Evolutionary conservation across 257 asterid genomes (phyloP).

Genomic region (Mentha longifolia): DNA sequence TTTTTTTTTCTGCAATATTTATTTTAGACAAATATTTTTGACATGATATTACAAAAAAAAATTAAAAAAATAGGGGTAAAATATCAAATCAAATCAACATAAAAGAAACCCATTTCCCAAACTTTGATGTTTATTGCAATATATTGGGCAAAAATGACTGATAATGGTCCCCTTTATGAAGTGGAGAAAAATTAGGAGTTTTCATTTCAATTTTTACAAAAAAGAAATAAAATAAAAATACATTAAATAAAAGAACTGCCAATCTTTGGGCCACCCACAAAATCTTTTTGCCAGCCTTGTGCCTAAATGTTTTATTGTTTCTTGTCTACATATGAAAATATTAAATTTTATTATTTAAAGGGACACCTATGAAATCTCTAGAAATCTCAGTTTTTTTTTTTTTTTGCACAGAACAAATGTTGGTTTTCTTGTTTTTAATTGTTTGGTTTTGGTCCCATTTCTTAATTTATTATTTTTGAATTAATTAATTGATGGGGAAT

Average conservation of each 20-base stretch:
- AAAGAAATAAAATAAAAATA: background rate
- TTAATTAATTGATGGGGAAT: slow-evolving; percentile 23
- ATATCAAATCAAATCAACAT: background rate
- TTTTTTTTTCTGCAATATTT: too few relatives aligned
- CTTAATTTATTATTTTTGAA: background rate
- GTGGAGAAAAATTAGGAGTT: slow-evolving; percentile 16
- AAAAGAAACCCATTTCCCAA: background rate
- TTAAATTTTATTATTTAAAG: slow-evolving; percentile 38
- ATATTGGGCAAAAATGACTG: slow-evolving; percentile 25
- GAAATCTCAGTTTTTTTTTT: slow-evolving; percentile 31
- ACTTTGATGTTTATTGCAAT: too few relatives aligned
- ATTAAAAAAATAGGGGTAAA: too few relatives aligned
- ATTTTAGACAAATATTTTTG: too few relatives aligned
- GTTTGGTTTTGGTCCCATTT: background rate
- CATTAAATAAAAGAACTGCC: slow-evolving; percentile 16
- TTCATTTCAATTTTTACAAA: slow-evolving; percentile 14
- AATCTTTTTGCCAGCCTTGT: slow-evolving; percentile 47
- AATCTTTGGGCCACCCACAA: slow-evolving; percentile 44
- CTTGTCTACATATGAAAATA: slow-evolving; percentile 28
- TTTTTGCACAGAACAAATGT: slow-evolving; percentile 30
- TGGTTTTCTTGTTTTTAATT: slow-evolving; percentile 21
- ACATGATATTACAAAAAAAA: background rate
- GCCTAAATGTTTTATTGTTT: slow-evolving; percentile 38
- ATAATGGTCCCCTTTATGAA: slow-evolving; percentile 33
- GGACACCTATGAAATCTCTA: slow-evolving; percentile 35